These are phyloP conservation scores for Leptographium procerum DNA, from an alignment of 2,329 filamentous ascomycete genomes.

Conservation along the genomic window DNA sequence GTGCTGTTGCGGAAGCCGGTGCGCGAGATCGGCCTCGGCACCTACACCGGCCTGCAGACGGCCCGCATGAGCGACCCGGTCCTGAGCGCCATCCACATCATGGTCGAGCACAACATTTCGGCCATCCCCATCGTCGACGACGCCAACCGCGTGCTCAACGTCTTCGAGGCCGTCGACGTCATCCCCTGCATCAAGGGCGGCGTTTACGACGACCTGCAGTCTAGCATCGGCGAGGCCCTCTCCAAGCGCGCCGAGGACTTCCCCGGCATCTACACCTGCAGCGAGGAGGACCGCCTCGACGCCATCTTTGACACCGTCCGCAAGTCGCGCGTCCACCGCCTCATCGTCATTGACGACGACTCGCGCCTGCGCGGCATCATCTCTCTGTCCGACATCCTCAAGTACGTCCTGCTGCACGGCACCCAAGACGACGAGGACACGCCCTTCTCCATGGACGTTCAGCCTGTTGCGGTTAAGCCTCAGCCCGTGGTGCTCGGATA, in stretches of 20 bases:
- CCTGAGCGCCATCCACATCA: conserved; percentile 84
- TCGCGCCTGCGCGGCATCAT: conserved; percentile 79
- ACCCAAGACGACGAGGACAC: conserved; percentile 37
- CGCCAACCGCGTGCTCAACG: conserved; percentile 70
- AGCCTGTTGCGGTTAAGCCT: background rate
- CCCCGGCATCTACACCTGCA: conserved; percentile 93
- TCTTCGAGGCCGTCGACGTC: conserved; percentile 96
- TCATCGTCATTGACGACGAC: conserved; percentile 87
- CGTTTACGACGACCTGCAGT: conserved; percentile 78
- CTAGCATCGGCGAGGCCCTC: conserved; percentile 79
- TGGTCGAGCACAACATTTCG: conserved; percentile 89
- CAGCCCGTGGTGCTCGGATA: background rate
- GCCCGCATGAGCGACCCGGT: conserved; percentile 83
- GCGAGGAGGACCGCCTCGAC: conserved; percentile 79
- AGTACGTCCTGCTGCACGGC: conserved; percentile 79
- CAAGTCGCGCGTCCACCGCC: conserved; percentile 83
- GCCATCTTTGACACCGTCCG: conserved; percentile 96
- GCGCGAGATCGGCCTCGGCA: conserved; percentile 72
- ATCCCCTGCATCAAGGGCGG: conserved; percentile 92
- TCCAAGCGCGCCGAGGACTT: conserved; percentile 83
- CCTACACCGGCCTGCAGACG: conserved; percentile 69
- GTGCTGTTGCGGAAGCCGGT: conserved; percentile 81
- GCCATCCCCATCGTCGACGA: conserved; percentile 86
- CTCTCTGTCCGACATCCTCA: conserved; percentile 89
- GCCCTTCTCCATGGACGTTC: background rate